A percentile compares a stretch with the other conserved stretches of the same genome.
These are phyloP conservation scores for Mycocalia duriaeana DNA, from an alignment of 1,284 basidiomycete species.

Conservation along the genomic window DNA sequence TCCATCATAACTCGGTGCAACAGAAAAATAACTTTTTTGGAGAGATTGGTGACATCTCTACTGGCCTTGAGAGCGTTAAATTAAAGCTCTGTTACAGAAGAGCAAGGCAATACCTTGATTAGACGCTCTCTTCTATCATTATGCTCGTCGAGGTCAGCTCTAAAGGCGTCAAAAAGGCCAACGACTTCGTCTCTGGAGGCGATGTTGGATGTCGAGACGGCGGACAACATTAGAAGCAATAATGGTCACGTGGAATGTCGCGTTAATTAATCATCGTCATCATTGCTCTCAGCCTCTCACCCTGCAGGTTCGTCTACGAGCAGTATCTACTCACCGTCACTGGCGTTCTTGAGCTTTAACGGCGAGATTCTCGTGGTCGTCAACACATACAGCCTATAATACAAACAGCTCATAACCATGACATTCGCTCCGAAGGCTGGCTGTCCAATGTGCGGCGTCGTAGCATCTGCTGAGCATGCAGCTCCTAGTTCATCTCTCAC, in stretches of 20 bases:
- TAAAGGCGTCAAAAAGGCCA: conserved; percentile 52
- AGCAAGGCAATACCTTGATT: conserved; percentile 62
- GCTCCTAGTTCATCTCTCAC: conserved; percentile 39
- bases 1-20: conserved; percentile 76
- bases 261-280: no score
- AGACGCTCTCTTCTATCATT: conserved; percentile 77
- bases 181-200: conserved; percentile 22
- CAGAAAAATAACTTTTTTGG: conserved; percentile 93
- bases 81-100: no score
- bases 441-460: conserved; percentile 72
- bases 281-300: no score
- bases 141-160: conserved; percentile 68
- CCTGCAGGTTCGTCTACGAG: no score
- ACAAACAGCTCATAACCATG: conserved; percentile 1
- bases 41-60: conserved; percentile 87
- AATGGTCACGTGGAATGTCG: no score
- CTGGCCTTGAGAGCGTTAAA: conserved; percentile 47
- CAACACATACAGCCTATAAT: no score
- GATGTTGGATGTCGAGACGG: conserved; percentile 1
- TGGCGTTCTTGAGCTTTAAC: no score
- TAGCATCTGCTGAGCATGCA: conserved; percentile 45
- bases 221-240: neutral
- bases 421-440: conserved; percentile 57
- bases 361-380: no score
- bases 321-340: no score